Conservation (phyloP, 306 rosid genomes). For the Lagenaria siceraria region DNA sequence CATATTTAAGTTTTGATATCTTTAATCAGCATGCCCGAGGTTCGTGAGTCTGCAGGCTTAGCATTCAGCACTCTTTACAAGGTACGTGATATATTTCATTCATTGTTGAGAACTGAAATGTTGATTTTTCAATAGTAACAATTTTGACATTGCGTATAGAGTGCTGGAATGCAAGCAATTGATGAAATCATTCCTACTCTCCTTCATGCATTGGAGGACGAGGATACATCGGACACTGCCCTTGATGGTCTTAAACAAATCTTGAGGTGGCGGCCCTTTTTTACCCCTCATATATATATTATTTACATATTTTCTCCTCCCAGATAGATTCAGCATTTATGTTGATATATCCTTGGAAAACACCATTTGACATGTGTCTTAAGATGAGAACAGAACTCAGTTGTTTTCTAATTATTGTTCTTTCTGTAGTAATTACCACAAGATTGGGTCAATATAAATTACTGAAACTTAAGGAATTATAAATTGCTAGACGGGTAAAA, state of each 20-base stretch:
- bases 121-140: not conserved
- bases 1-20: not conserved
- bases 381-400: not conserved
- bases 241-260: conserved; percentile 98
- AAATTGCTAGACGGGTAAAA: too few species aligned
- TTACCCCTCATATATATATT: not conserved
- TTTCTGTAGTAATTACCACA: not conserved
- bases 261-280: conserved; percentile 41
- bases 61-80: conserved; percentile 95
- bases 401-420: not conserved
- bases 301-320: not conserved
- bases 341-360: not conserved
- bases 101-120: not conserved
- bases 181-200: conserved; percentile 96
- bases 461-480: too few species aligned
- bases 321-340: not conserved
- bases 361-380: not conserved
- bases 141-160: conserved; percentile 29
- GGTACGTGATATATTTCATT: conserved; percentile 22
- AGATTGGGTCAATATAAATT: not conserved
- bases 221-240: conserved; percentile 81
- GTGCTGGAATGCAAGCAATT: conserved; percentile 98
- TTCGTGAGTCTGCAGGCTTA: conserved; percentile 88
- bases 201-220: conserved; percentile 88
- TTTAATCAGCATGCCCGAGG: conserved; percentile 59